These are phyloP conservation scores for Lachancea sp. DNA, from an alignment of 805 yeast species.

Conservation along the genomic window DNA sequence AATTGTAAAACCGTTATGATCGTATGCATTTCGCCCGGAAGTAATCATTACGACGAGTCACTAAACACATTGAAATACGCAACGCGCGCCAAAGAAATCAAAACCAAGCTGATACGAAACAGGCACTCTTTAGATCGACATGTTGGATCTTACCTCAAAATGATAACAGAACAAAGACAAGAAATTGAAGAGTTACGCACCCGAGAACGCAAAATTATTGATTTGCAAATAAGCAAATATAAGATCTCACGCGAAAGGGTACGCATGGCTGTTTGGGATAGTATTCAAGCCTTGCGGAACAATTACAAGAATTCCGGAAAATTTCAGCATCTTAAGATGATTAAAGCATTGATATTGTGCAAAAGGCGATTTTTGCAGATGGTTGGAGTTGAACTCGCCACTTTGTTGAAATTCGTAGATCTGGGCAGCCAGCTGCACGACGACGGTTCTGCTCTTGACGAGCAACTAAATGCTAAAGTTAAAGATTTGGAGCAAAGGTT, in stretches of 20 bases:
- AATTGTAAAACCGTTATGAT: constrained; percentile 95
- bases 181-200: constrained; percentile 63
- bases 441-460: constrained; percentile 20
- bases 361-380: constrained; percentile 38
- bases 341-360: constrained; percentile 33
- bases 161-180: constrained; percentile 73
- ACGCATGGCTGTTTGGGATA: constrained; percentile 35
- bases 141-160: constrained; percentile 75
- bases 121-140: constrained; percentile 72
- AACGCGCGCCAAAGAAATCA: constrained; percentile 83
- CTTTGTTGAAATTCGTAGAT: constrained; percentile 19
- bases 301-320: constrained; percentile 37
- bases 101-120: constrained; percentile 70
- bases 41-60: constrained; percentile 87
- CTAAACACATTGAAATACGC: constrained; percentile 88
- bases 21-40: constrained; percentile 85
- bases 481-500: constrained; percentile 46
- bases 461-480: constrained; percentile 41
- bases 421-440: constrained; percentile 17
- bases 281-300: constrained; percentile 37
- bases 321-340: constrained; percentile 40
- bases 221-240: constrained; percentile 34
- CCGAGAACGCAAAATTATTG: constrained; percentile 43
- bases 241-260: constrained; percentile 36
- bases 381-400: constrained; percentile 37